Evolutionary conservation across 352 stramenopile species (phyloP).

Genomic region (Phytopythium delawarense): DNA sequence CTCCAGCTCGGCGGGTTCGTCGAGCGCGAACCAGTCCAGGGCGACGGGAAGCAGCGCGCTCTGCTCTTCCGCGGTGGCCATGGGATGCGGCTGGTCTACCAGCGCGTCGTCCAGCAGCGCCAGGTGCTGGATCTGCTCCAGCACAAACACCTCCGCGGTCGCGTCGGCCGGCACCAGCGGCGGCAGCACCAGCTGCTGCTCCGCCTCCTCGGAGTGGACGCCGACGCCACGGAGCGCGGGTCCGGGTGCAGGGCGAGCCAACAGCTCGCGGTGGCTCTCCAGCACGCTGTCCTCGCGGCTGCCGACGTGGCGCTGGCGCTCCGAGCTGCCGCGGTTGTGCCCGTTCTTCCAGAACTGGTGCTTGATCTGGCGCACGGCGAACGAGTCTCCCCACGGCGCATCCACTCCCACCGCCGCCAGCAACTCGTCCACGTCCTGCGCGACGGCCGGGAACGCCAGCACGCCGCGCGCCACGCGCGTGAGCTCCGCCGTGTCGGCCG

Average conservation of each 20-base stretch:
- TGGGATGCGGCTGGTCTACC: too few species aligned
- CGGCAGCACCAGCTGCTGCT: background rate
- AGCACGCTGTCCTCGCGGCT: background rate
- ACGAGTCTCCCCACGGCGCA: slow-evolving; percentile 15
- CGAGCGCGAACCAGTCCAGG: slow-evolving; percentile 27
- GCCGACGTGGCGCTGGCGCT: background rate
- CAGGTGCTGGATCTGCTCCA: slow-evolving; percentile 10
- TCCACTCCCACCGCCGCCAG: background rate
- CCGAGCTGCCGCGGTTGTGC: slow-evolving; percentile 2
- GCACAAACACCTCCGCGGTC: slow-evolving; percentile 10
- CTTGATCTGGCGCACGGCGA: slow-evolving; percentile 27
- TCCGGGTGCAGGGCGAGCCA: slow-evolving; percentile 12
- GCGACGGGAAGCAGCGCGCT: background rate
- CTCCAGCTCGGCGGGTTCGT: slow-evolving; percentile 20
- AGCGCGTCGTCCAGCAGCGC: background rate
- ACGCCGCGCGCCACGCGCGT: slow-evolving; percentile 26
- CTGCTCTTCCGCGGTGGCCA: background rate
- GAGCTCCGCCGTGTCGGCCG: slow-evolving; percentile 38
- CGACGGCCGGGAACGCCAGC: slow-evolving; percentile 19
- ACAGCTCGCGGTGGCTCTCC: slow-evolving; percentile 10
- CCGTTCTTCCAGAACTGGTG: slow-evolving; percentile 14
- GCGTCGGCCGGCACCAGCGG: background rate
- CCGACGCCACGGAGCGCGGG: background rate
- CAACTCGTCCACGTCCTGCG: slow-evolving; percentile 8
- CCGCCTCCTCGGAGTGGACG: background rate